A percentile compares a stretch with the other conserved stretches of the same genome.
phyloP scores from a whole-genome alignment of 2,329 filamentous ascomycete genomes.

The Colletotrichum sp. region DNA sequence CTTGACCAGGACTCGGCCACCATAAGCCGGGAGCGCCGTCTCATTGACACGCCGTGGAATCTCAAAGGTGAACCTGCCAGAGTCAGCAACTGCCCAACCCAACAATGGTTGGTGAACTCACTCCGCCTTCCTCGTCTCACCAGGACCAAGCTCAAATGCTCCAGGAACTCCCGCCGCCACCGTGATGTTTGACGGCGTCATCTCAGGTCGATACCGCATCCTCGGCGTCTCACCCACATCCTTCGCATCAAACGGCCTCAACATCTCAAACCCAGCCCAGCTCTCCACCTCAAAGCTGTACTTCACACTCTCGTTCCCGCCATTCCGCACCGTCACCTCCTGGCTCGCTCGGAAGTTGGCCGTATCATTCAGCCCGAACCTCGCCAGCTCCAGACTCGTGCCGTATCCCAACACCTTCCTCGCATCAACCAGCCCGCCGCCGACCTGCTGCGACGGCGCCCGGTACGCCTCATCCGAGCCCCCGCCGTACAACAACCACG shows the following conservation, averaged over 20 bases:
- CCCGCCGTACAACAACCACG: constrained; percentile 22
- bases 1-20: constrained; percentile 34
- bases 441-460: constrained; percentile 42
- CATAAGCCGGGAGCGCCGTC: constrained; percentile 33
- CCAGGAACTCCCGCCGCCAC: constrained; percentile 17
- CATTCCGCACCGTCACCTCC: neutral
- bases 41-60: constrained; percentile 30
- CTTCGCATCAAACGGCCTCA: constrained; percentile 8
- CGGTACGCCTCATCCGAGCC: constrained; percentile 9
- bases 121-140: constrained; percentile 3
- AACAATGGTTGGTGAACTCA: neutral
- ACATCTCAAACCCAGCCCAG: constrained; percentile 24
- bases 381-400: constrained; percentile 34
- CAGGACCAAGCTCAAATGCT: constrained; percentile 9
- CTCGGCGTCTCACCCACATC: constrained; percentile 9
- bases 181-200: constrained; percentile 20
- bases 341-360: constrained; percentile 32
- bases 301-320: neutral
- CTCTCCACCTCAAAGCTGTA: constrained; percentile 14
- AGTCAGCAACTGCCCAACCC: neutral
- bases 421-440: constrained; percentile 43
- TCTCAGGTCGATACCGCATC: constrained; percentile 21
- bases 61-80: constrained; percentile 22
- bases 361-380: constrained; percentile 46
- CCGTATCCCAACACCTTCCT: constrained; percentile 36